A percentile compares a stretch with the other conserved stretches of the same genome.
phyloP scores from a whole-genome alignment of 140 eudicot species.

The Erigeron philadelphicus region DNA sequence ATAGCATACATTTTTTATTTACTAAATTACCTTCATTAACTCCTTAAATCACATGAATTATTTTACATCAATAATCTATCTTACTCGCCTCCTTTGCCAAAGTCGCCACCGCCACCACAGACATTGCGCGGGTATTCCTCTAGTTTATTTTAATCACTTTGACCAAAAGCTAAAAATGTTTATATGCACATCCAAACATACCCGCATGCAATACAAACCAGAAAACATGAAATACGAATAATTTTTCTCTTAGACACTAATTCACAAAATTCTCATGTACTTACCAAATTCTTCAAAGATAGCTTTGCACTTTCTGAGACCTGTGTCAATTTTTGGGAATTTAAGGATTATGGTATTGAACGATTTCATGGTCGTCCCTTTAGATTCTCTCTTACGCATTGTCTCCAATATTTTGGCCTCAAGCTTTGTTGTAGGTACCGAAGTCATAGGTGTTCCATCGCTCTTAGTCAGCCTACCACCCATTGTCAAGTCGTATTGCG shows the following conservation, averaged over 20 bases:
- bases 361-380: conserved; percentile 66
- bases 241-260: not conserved
- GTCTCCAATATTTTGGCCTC: conserved; percentile 73
- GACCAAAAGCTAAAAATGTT: not conserved
- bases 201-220: not conserved
- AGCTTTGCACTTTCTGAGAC: conserved; percentile 66
- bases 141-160: too few relatives aligned
- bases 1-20: too few relatives aligned
- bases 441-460: conserved; percentile 41
- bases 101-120: too few relatives aligned
- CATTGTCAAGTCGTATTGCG: conserved; percentile 39
- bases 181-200: not conserved
- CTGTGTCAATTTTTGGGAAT: conserved; percentile 72
- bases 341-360: conserved; percentile 66
- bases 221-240: not conserved
- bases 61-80: too few relatives aligned
- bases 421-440: conserved; percentile 54
- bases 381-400: conserved; percentile 57
- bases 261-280: conserved; percentile 12
- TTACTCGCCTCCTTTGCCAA: too few relatives aligned
- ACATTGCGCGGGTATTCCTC: too few relatives aligned
- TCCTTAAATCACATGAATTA: too few relatives aligned
- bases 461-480: conserved; percentile 45
- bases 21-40: too few relatives aligned
- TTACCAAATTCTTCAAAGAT: conserved; percentile 68